Conservation (phyloP, 371 early-diverging fungal species). For the Lichtheimia corymbifera region DNA sequence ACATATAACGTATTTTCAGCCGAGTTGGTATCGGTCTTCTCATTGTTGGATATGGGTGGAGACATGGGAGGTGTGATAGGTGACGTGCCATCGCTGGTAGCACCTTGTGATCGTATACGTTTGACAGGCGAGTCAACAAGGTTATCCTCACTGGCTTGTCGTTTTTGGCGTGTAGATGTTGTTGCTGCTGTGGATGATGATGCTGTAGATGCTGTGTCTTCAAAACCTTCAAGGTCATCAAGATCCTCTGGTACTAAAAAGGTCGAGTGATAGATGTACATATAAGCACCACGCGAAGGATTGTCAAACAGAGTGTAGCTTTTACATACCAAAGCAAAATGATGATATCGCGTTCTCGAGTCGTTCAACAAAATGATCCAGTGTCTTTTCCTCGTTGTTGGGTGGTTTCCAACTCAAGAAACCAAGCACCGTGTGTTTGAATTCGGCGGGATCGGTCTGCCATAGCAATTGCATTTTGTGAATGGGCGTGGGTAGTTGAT, state of each 20-base stretch:
- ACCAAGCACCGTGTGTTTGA: slow-evolving; percentile 16
- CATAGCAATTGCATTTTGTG: slow-evolving; percentile 28
- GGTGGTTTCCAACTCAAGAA: slow-evolving; percentile 27
- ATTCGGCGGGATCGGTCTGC: slow-evolving; percentile 15
- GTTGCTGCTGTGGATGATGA: background rate
- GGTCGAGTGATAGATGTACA: no score
- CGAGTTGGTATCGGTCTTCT: background rate
- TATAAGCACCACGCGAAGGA: background rate
- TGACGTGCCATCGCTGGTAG: slow-evolving; percentile 1
- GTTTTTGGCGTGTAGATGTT: background rate
- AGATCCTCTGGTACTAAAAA: background rate
- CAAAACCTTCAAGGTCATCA: background rate
- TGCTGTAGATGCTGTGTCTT: background rate
- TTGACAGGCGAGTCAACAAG: slow-evolving; percentile 7
- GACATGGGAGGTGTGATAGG: slow-evolving; percentile 22
- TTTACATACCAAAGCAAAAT: background rate
- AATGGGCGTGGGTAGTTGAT: slow-evolving; percentile 17
- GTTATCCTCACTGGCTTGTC: background rate
- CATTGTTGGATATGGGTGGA: slow-evolving; percentile 14
- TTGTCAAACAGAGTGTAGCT: no score
- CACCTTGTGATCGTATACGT: slow-evolving; percentile 9
- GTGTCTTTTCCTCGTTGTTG: slow-evolving; percentile 20
- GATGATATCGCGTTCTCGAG: slow-evolving; percentile 20
- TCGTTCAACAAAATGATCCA: slow-evolving; percentile 14
- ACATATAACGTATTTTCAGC: slow-evolving; percentile 13